phyloP scores from a whole-genome alignment of 768 basidiomycete genomes.

The Boletus rex-veris region DNA sequence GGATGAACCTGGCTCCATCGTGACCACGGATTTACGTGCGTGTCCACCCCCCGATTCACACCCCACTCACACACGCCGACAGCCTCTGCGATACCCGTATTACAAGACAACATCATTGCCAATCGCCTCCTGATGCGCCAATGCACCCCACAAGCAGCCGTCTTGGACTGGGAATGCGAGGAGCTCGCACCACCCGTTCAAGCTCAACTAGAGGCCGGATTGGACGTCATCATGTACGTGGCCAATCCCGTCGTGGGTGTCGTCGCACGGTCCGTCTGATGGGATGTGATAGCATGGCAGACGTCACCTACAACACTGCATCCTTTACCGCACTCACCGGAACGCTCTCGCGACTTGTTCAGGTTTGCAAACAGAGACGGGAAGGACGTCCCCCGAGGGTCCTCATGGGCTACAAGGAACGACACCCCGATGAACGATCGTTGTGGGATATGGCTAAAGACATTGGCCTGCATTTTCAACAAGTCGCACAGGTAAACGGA shows the following conservation, averaged over 20 bases:
- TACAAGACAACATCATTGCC: constrained; percentile 62
- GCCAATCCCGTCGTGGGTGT: background rate
- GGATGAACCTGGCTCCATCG: constrained; percentile 34
- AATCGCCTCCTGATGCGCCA: constrained; percentile 38
- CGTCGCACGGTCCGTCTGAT: background rate
- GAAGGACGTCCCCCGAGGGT: constrained; percentile 42
- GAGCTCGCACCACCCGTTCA: constrained; percentile 45
- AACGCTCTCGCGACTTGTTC: constrained; percentile 57
- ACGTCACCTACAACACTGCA: constrained; percentile 87
- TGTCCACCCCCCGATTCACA: constrained; percentile 1
- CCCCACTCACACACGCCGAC: background rate
- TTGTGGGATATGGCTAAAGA: constrained; percentile 63
- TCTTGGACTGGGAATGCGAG: constrained; percentile 77
- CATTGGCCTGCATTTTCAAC: constrained; percentile 53
- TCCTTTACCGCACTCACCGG: constrained; percentile 75
- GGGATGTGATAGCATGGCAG: constrained; percentile 65
- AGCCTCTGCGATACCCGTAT: constrained; percentile 81
- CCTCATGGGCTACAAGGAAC: constrained; percentile 83
- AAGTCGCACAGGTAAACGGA: constrained; percentile 53
- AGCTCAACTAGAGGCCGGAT: constrained; percentile 35
- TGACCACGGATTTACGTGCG: constrained; percentile 74
- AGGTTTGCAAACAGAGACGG: constrained; percentile 8
- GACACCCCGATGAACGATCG: constrained; percentile 69
- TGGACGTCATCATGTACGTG: constrained; percentile 72
- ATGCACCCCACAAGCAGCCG: constrained; percentile 30